Evolutionary conservation across 108 stramenopile genomes (phyloP).

Genomic region (Conticribra guillardii): DNA sequence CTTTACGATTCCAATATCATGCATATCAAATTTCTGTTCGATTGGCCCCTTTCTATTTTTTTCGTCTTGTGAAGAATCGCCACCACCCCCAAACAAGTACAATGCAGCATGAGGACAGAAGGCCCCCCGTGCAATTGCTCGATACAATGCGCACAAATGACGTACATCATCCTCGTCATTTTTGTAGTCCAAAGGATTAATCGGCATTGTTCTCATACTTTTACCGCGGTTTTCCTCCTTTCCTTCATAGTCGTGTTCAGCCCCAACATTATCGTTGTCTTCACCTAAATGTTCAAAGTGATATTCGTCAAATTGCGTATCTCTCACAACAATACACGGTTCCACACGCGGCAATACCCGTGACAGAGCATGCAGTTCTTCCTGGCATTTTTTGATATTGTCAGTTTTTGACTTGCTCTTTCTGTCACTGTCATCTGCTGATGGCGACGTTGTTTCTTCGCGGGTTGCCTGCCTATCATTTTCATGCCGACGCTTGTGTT

Average conservation of each 20-base stretch:
- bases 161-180: slow-evolving; percentile 45
- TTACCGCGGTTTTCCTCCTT: background rate
- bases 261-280: background rate
- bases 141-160: slow-evolving; percentile 75
- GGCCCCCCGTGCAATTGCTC: slow-evolving; percentile 55
- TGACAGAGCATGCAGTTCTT: slow-evolving; percentile 26
- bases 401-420: background rate
- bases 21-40: too few species aligned
- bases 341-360: slow-evolving; percentile 43
- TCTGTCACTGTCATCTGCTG: slow-evolving; percentile 6
- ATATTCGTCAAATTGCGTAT: slow-evolving; percentile 19
- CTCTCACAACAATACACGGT: slow-evolving; percentile 6
- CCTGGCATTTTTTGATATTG: slow-evolving; percentile 20
- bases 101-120: slow-evolving; percentile 74
- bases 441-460: too few species aligned
- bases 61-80: background rate
- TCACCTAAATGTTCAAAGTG: background rate
- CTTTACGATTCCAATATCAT: slow-evolving; percentile 13
- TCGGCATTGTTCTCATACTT: background rate
- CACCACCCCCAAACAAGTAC: slow-evolving; percentile 17
- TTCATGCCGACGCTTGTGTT: slow-evolving; percentile 41
- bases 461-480: too few species aligned
- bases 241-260: background rate
- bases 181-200: slow-evolving; percentile 1
- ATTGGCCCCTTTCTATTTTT: background rate